Base-by-base conservation (phyloP, 441 rosid species). In the Breynia disticha region DNA sequence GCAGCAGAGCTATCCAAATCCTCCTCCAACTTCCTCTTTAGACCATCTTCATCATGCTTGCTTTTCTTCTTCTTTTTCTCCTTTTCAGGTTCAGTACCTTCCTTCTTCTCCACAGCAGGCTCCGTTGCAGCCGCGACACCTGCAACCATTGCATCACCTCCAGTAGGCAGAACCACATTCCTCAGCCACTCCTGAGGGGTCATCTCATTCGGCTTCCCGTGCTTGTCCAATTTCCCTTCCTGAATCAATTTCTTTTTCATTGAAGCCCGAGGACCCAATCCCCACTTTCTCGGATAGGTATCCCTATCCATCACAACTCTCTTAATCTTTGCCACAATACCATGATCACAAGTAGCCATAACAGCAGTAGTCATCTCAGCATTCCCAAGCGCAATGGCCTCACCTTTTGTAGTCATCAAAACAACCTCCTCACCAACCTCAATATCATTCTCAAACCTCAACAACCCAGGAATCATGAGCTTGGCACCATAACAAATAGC, bases 301-400 rank as follows among this genome's bases (percentile, higher is more conserved):
- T 90, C 97, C 61, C 95, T 73, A 57, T 90, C 97, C 97, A 90
- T 90, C 56, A 90, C 97, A 0, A 90, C 97, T 61, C 97, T 75
- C 72, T 90, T 90, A 61, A 90, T 90, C 84, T 80, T 90, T 0
- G 97, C 96, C 56, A 90, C 97, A 57, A 83, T 79, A 22, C 97
- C 96, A 35, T 87, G 97, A 67, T 90, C 97, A 60, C 96, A 87
- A 1, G 95, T 87, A 7, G 97, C 97, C 75, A 90, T 90, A 21
- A 87, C 91, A 0, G 96, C 89, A 4, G 97, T 90, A 0, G 97
- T 90, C 97, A 90, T 90, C 78, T 87, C 96, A 0, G 97, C 97
- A 37, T 87, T 79, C 5, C 97, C 96, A 63, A 90, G 50, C 7
- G 97, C 96, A 63, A 90, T 42, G 0, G 97, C 97, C 75, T 87